phyloP scores from a whole-genome alignment of 73 alveolate genomes.

The Tetrahymena elliotti region DNA sequence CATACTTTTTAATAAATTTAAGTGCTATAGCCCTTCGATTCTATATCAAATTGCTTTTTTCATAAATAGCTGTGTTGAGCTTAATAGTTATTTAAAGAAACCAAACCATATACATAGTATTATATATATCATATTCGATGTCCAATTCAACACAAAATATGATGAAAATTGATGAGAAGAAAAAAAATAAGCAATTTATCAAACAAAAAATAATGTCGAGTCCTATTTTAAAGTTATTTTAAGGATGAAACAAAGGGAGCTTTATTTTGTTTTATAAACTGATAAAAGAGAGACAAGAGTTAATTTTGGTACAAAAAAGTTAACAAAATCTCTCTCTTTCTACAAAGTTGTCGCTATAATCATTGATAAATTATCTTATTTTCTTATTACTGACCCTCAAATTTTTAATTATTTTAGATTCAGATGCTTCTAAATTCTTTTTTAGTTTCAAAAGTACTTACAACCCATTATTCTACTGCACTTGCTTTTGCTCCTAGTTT shows the following conservation, averaged over 20 bases:
- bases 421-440: neutral
- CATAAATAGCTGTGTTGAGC: neutral
- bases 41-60: neutral
- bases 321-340: neutral
- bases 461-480: neutral
- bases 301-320: neutral
- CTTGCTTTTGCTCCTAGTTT: too few species aligned
- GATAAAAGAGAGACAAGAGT: neutral
- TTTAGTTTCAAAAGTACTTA: neutral
- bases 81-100: neutral
- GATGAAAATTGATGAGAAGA: neutral
- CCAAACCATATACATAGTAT: neutral
- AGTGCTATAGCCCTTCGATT: neutral
- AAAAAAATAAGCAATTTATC: neutral
- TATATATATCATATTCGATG: neutral
- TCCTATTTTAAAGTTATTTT: neutral
- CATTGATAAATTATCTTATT: neutral
- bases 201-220: neutral
- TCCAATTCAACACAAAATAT: neutral
- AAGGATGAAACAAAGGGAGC: neutral
- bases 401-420: too few species aligned
- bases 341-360: neutral
- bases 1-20: neutral
- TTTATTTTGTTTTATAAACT: too few species aligned
- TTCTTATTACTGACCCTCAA: neutral